Evolutionary conservation across 164 flowering plant genomes (phyloP), one percentile per base, ranked within the genome.

Genomic region (Paratinospora sagittata): DNA sequence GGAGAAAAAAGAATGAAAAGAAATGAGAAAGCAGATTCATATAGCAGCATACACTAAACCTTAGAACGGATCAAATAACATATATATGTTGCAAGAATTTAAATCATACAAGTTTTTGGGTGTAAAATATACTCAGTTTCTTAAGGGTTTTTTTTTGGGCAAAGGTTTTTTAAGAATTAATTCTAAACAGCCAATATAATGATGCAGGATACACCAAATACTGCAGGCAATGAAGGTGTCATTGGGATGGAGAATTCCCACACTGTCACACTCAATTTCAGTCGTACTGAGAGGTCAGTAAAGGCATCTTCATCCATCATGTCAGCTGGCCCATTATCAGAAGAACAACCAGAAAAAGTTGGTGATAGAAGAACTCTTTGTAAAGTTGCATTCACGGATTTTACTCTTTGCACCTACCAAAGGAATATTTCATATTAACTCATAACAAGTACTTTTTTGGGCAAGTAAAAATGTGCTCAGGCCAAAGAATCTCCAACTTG

Each of bases 141-240:
- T 39, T 39, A 39, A 39, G 5, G 43, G 7, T 39, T 39, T 39
- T 39, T n/a, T n/a, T n/a, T n/a, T n/a, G n/a, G n/a, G n/a, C n/a
- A n/a, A n/a, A n/a, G n/a, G n/a, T n/a, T n/a, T n/a, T n/a, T n/a
- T n/a, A n/a, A n/a, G n/a, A n/a, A n/a, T n/a, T n/a, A n/a, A n/a
- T n/a, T n/a, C n/a, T n/a, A n/a, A n/a, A n/a, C n/a, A n/a, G n/a
- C n/a, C n/a, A n/a, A 43, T 43, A 2, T 11, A 52, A 21, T 52
- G 19, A 19, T 21, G 5, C 58, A 88, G 97, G 98, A 95, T 92
- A 92, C 98, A 77, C 97, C 97, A 85, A 95, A 83, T 79, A 95
- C 97, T 72, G 98, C 97, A 65, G 98, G 97, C 68, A 95, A 92
- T 41, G 98, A 95, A 72, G 98, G 97, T 68, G 97, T 95, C 45